Base-by-base conservation (phyloP, 2,329 filamentous ascomycete species). In the Bipolaris oryzae region DNA sequence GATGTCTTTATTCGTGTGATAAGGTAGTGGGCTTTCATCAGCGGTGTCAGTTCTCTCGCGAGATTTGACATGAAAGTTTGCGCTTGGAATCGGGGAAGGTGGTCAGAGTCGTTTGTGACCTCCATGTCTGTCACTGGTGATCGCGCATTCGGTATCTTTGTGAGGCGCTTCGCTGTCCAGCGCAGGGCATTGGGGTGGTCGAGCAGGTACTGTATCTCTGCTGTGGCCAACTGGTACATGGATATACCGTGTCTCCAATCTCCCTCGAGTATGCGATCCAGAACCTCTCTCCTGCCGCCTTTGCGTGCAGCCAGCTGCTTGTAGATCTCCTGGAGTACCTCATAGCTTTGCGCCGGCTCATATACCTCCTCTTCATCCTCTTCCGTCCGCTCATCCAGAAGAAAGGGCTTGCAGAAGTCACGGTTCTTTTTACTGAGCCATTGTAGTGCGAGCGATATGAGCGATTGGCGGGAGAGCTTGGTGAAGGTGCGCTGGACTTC, bases 1-100 rank as follows among this genome's bases (percentile, higher is more conserved):
- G 89, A 80, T 1, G 82, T 81, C 50, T 84, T 81, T 50, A 90
- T 88, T n/a, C 88, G 85, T 63, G 89, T 87, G 58, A 95, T 85
- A 66, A 91, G 88, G 74, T 91, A 95, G 75, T 96, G 90, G 5
- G 90, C 89, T 74, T 95, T 96, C 65, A 93, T 85, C 56, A 95
- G 84, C 1, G 91, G 90, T 1, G 91, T 81, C 16, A 92, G 84
- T 69, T 93, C 88, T 38, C 82, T 81, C 64, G 93, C 89, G 2
- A 96, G 84, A 63, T 88, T 89, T 62, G 86, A 85, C 35, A 96
- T 80, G 73, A 96, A 96, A 0, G 89, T 90, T 4, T 89, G 86
- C 1, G 91, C 89, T 68, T 96, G 90, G 68, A 95, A 91, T 15
- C 89, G 87, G 10, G 91, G 91, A 18, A 84, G 71, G 44, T 74